Evolutionary conservation across 225 moss, liverwort and hornwort species (phyloP).

Genomic region (Marchantia paleacea): DNA sequence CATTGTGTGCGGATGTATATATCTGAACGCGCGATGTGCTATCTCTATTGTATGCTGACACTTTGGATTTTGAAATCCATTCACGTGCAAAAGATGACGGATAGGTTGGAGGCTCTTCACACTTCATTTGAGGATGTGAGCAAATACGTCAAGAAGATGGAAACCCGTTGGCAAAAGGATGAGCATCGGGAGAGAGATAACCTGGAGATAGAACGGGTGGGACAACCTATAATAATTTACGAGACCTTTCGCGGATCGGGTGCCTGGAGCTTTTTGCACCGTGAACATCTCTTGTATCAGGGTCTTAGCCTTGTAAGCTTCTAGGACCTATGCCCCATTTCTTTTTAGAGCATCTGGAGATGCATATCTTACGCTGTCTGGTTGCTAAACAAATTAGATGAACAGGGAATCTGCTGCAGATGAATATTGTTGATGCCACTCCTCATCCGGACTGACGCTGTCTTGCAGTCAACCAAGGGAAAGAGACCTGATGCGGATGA

Average conservation of each 20-base stretch:
- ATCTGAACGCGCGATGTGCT: too few relatives aligned
- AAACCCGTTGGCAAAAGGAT: slow-evolving; percentile 60
- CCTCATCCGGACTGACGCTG: not conserved
- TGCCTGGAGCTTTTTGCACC: slow-evolving; percentile 78
- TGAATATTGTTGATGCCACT: too few relatives aligned
- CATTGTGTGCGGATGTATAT: not conserved
- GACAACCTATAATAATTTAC: slow-evolving; percentile 81
- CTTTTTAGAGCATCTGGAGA: not conserved
- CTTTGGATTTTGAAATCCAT: too few relatives aligned
- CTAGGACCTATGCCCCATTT: not conserved
- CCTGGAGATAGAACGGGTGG: slow-evolving; percentile 73
- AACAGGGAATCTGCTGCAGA: too few relatives aligned
- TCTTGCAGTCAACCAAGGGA: slow-evolving; percentile 61
- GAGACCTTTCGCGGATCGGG: slow-evolving; percentile 80
- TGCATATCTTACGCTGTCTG: not conserved
- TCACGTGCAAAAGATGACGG: slow-evolving; percentile 26
- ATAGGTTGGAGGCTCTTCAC: slow-evolving; percentile 54
- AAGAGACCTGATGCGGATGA: slow-evolving; percentile 75
- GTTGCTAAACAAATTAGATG: not conserved
- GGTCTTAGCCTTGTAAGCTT: slow-evolving; percentile 83
- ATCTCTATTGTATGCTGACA: too few relatives aligned
- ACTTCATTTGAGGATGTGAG: slow-evolving; percentile 75
- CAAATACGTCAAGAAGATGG: slow-evolving; percentile 77
- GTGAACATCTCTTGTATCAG: slow-evolving; percentile 67
- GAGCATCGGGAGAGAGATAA: slow-evolving; percentile 75